Base-by-base conservation (phyloP, 2,329 filamentous ascomycete species). In the Volutella citrinella region DNA sequence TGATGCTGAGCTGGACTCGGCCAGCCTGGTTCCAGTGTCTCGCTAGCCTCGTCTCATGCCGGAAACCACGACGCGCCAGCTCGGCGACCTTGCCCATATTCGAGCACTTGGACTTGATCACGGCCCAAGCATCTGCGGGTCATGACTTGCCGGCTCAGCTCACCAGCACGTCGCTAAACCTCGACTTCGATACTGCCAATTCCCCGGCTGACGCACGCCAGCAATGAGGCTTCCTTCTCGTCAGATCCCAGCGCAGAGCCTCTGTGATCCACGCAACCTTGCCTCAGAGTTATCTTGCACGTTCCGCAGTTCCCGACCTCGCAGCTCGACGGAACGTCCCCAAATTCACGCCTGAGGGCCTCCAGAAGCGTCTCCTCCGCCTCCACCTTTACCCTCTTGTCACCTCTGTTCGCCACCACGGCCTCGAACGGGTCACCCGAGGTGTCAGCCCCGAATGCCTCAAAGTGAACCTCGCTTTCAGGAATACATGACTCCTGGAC, bases 401-500 rank as follows among this genome's bases (percentile, higher is more conserved):
- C 53, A 3, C 45, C 46, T 21, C 35, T 39, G 33, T 72, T 70
- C 7, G 56, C 54, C 1, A 83, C 64, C 28, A 75, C 66, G 1
- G 64, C 78, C 24, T 76, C 72, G 42, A 83, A 84, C 0, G 77
- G 71, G 45, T 82, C 76, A 0, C 79, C 78, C 1, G 66, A 65
- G 0, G 66, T 61, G 14, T 72, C 66, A 2, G 72, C 70, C 3
- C 62, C 60, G 40, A 83, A 84, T 0, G 72, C 70, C 53, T 84
- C 80, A 38, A 72, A 77, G 52, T 83, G 78, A 2, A 82, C 63
- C 24, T 78, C 74, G 1, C 66, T 60, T 4, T 68, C 60, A 0
- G 63, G 54, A 0, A 83, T 60, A 0, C 66, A 63, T 8, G 60
- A 59, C 7, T 55, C 55, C 8, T 59, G 57, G 0, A 70, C 68